Base-by-base conservation (phyloP, 225 moss, liverwort and hornwort genomes). In the Marchantia polymorpha region DNA sequence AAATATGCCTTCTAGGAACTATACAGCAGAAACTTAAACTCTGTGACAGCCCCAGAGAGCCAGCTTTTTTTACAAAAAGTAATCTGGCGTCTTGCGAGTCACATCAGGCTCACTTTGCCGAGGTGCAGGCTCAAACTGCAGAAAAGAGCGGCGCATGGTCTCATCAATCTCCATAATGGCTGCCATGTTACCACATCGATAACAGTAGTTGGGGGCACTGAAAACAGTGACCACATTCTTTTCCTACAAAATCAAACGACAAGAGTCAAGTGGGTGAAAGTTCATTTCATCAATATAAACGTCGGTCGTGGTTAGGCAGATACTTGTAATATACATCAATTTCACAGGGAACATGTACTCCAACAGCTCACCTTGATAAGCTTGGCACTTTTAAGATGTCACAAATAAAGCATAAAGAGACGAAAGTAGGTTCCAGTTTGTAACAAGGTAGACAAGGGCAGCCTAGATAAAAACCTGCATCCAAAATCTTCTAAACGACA, bases 151-250 rank as follows among this genome's bases (percentile, higher is more conserved):
- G 73, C 89, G 89, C 96, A 96, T 96, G 73, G 89, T 88, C 84
- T 96, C 96, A 79, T 96, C 96, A 74, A 96, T 96, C 86, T 96
- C 96, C 96, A 96, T 96, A 52, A 96, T 94, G 52, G 96, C 96
- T 48, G 96, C 96, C 96, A 96, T 96, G 81, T 96, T 96, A 68
- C 96, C 96, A 82, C 96, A 96, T 63, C 96, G 96, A 86, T 96
- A 96, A 86, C 96, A 96, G 85, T 96, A 96, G 79, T 96, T 96
- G 73, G 96, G 96, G 55, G 96, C 96, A 86, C 96, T 96, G 87
- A 96, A 96, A 76, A 96, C 96, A 10, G 96, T 96, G 66, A 96
- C 96, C 75, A 96, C 96, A 56, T 94, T 96, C 84, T 96, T 96
- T 66, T 96, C 96, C 96, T 96, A 91, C 85, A 84, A 73, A 69